Conservation (phyloP, 768 basidiomycete species). For the Lentinula edodes region DNA sequence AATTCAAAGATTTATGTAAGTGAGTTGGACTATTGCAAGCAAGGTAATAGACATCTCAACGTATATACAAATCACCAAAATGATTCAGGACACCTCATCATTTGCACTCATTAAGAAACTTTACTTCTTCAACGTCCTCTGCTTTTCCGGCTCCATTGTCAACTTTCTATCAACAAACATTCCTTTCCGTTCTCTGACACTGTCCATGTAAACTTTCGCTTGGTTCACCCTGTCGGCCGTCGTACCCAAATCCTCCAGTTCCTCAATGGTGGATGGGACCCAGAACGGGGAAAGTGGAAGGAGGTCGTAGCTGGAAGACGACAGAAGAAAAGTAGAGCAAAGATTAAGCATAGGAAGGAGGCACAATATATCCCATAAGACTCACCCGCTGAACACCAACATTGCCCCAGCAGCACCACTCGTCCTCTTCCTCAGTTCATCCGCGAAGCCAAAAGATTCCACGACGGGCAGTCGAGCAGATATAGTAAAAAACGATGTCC, state of each 20-base stretch:
- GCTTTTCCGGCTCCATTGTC: constrained; percentile 97
- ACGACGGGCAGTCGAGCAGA: constrained; percentile 90
- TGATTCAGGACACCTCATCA: too few relatives aligned
- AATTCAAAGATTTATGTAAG: too few relatives aligned
- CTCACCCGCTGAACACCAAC: constrained; percentile 91
- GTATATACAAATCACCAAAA: too few relatives aligned
- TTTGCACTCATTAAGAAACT: neutral
- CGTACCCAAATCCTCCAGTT: constrained; percentile 93
- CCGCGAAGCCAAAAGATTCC: constrained; percentile 96
- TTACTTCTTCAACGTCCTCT: constrained; percentile 76
- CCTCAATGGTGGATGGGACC: constrained; percentile 96
- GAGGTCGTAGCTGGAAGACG: constrained; percentile 69
- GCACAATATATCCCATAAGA: neutral
- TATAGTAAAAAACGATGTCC: constrained; percentile 91
- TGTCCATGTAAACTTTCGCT: constrained; percentile 91
- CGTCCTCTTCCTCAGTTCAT: constrained; percentile 92
- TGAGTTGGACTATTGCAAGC: too few relatives aligned
- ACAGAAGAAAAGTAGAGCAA: neutral
- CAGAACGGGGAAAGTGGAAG: constrained; percentile 95
- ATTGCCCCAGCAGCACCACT: constrained; percentile 98
- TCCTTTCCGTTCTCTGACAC: constrained; percentile 86
- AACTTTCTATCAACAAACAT: constrained; percentile 89
- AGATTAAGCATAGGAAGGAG: neutral
- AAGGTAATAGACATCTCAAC: too few relatives aligned
- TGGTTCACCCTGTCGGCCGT: constrained; percentile 91